These are phyloP conservation scores for Penicillium griseofulvum DNA, from an alignment of 2,329 filamentous ascomycete species.

Conservation along the genomic window DNA sequence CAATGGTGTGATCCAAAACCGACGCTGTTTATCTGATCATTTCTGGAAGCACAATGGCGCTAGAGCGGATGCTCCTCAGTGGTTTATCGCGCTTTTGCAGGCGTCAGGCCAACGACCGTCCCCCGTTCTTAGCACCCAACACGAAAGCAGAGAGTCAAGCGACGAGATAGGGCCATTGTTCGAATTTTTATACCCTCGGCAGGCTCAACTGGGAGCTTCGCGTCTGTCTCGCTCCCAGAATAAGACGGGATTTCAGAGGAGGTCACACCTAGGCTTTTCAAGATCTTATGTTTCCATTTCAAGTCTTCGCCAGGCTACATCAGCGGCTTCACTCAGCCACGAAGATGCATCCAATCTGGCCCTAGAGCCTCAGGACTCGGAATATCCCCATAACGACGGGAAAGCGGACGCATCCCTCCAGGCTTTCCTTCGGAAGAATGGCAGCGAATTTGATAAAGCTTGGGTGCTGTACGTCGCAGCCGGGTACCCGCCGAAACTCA, in stretches of 20 bases:
- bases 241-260: conserved; percentile 26
- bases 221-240: conserved; percentile 26
- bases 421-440: conserved; percentile 16
- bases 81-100: conserved; percentile 35
- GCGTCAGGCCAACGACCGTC: conserved; percentile 19
- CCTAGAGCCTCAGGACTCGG: not conserved
- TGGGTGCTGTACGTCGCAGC: conserved; percentile 43
- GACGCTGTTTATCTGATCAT: conserved; percentile 33
- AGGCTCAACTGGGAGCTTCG: conserved; percentile 24
- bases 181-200: conserved; percentile 43
- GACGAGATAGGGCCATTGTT: conserved; percentile 30
- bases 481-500: conserved; percentile 27
- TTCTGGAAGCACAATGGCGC: conserved; percentile 37
- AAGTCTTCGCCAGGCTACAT: conserved; percentile 6
- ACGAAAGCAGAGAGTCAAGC: conserved; percentile 7
- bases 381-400: not conserved
- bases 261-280: conserved; percentile 17
- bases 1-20: conserved; percentile 38
- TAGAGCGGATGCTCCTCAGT: conserved; percentile 31
- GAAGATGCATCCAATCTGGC: not conserved
- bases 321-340: not conserved
- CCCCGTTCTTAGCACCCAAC: conserved; percentile 13
- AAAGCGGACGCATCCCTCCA: conserved; percentile 19
- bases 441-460: conserved; percentile 36
- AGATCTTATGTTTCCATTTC: conserved; percentile 30